Evolutionary conservation across 2,329 filamentous ascomycete genomes (phyloP).

Genomic region (Colletotrichum karsti): DNA sequence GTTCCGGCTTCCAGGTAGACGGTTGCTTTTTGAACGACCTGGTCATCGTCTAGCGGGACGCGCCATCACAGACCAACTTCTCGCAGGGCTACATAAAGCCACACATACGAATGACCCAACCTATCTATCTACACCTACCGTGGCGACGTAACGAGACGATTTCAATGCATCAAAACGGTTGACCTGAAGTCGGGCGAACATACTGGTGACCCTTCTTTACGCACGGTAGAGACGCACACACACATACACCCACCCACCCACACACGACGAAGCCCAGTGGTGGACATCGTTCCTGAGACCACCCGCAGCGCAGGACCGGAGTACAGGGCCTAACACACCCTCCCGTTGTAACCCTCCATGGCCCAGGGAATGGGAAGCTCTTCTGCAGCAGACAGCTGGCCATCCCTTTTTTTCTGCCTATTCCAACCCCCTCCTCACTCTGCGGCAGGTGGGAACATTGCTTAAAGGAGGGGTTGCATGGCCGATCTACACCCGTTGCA

Average conservation of each 20-base stretch:
- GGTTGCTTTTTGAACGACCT: slow-evolving; percentile 20
- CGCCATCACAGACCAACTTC: slow-evolving; percentile 2
- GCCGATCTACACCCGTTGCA: slow-evolving; percentile 16
- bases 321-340: slow-evolving; percentile 4
- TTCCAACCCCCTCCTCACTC: neutral
- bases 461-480: slow-evolving; percentile 27
- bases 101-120: neutral
- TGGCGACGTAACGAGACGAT: no score
- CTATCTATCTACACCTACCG: neutral
- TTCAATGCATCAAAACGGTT: neutral
- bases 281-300: slow-evolving; percentile 4
- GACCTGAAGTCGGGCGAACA: neutral
- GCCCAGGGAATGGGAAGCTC: slow-evolving; percentile 22
- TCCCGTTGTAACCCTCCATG: slow-evolving; percentile 12
- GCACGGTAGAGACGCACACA: no score
- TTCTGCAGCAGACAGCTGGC: slow-evolving; percentile 18
- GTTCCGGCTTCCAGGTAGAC: slow-evolving; percentile 26
- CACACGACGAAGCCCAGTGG: neutral
- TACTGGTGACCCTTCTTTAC: neutral
- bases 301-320: slow-evolving; percentile 20
- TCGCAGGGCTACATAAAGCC: slow-evolving; percentile 2
- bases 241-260: slow-evolving; percentile 10
- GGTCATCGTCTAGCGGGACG: slow-evolving; percentile 9
- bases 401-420: slow-evolving; percentile 23
- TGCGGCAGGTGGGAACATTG: neutral